Percentiles rank a stretch among this genome's conserved stretches.
phyloP scores from a whole-genome alignment of 257 asterid species.

The Solanum pinnatisectum region DNA sequence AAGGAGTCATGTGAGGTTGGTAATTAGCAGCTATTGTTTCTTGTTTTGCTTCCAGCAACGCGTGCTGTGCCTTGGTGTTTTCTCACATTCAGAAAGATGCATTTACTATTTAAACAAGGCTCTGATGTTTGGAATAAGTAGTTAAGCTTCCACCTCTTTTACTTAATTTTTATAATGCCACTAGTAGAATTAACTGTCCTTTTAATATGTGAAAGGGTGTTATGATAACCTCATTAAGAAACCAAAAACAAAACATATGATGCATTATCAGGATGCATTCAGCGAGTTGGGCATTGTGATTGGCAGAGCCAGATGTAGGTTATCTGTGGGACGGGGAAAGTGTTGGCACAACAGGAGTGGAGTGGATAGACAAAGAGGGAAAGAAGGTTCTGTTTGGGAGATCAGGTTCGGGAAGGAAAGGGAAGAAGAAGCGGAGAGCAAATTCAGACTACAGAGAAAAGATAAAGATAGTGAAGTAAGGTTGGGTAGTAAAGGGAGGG shows the following conservation, averaged over 20 bases:
- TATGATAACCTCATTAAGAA: neutral
- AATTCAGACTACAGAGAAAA: neutral
- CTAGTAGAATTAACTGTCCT: neutral
- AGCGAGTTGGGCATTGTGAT: neutral
- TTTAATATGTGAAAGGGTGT: neutral
- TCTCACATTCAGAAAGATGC: neutral
- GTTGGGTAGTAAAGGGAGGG: neutral
- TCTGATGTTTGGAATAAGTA: neutral
- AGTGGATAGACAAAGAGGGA: neutral
- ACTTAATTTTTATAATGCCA: neutral
- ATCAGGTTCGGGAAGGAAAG: neutral
- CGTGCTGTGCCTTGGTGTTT: neutral
- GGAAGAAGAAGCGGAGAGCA: neutral
- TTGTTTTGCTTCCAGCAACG: slow-evolving; percentile 1
- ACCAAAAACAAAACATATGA: neutral
- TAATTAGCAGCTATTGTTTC: slow-evolving; percentile 7
- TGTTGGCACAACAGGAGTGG: neutral
- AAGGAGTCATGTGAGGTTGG: slow-evolving; percentile 60
- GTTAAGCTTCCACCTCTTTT: neutral
- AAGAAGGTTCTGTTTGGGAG: neutral
- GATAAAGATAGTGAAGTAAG: neutral
- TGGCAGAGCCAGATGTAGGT: neutral
- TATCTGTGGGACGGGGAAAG: neutral
- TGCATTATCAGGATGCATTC: neutral
- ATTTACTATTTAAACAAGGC: neutral